phyloP scores from a whole-genome alignment of 2,329 filamentous ascomycete species.

The Penicillium sp. region DNA sequence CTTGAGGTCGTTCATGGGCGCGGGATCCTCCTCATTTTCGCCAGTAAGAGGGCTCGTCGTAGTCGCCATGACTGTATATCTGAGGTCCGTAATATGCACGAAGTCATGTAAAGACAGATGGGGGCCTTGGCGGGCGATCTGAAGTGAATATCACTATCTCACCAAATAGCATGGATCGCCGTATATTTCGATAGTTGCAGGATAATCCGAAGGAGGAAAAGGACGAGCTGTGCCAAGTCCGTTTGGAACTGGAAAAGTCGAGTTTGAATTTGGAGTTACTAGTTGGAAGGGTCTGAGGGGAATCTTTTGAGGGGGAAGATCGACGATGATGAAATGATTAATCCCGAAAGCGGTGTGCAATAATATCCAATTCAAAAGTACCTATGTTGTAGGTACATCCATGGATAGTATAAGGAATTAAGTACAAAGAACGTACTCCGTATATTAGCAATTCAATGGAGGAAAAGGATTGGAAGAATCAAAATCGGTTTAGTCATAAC shows the following conservation, averaged over 20 bases:
- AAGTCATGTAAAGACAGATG: conserved; percentile 19
- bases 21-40: conserved; percentile 27
- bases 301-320: neutral
- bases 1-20: conserved; percentile 11
- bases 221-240: neutral
- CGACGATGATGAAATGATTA: conserved; percentile 12
- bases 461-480: neutral
- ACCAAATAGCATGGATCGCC: conserved; percentile 12
- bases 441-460: too few relatives aligned
- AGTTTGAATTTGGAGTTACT: neutral
- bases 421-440: neutral
- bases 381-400: too few relatives aligned
- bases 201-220: neutral
- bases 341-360: conserved; percentile 11
- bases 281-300: neutral
- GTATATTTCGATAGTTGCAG: conserved; percentile 7
- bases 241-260: neutral
- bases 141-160: conserved; percentile 2
- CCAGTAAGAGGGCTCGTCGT: conserved; percentile 20
- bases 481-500: neutral
- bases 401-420: too few relatives aligned
- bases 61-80: conserved; percentile 22
- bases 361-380: neutral
- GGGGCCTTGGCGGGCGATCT: conserved; percentile 16
- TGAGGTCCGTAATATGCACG: conserved; percentile 9